Evolutionary conservation across 2,329 filamentous ascomycete species (phyloP).

Genomic region (Plectosphaerella sp.): DNA sequence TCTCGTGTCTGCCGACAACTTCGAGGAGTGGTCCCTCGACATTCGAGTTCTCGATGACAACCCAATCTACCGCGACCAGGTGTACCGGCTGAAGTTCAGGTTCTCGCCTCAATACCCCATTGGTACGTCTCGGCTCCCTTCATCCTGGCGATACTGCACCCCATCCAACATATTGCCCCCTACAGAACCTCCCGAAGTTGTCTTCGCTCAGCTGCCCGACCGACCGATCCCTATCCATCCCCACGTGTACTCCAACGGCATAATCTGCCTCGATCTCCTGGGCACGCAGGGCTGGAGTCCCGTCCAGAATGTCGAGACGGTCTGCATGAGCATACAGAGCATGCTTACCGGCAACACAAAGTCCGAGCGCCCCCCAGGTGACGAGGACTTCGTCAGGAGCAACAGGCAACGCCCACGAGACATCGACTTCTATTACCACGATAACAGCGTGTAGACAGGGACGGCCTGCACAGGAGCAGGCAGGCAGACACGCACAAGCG

Average conservation of each 20-base stretch:
- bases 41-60: conserved; percentile 88
- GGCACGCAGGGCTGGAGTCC: conserved; percentile 89
- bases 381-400: conserved; percentile 80
- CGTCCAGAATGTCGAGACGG: conserved; percentile 93
- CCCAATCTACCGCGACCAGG: conserved; percentile 77
- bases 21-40: conserved; percentile 89
- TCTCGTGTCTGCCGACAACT: conserved; percentile 75
- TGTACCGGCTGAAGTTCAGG: conserved; percentile 80
- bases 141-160: not conserved
- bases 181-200: conserved; percentile 88
- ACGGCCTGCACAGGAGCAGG: too few species aligned
- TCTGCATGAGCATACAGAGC: conserved; percentile 96
- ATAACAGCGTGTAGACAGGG: conserved; percentile 62
- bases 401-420: conserved; percentile 79
- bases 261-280: conserved; percentile 94
- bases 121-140: conserved; percentile 45
- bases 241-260: conserved; percentile 97
- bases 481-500: too few species aligned
- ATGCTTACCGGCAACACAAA: conserved; percentile 96
- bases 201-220: conserved; percentile 65
- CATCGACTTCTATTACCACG: conserved; percentile 92
- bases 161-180: not conserved
- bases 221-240: conserved; percentile 87
- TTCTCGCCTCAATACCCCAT: conserved; percentile 88
- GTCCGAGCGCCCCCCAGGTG: conserved; percentile 84